Percentiles rank a stretch among this genome's conserved stretches.
Evolutionary conservation across 2,329 filamentous ascomycete species (phyloP).

Genomic region (Chaetomiaceae sp.): DNA sequence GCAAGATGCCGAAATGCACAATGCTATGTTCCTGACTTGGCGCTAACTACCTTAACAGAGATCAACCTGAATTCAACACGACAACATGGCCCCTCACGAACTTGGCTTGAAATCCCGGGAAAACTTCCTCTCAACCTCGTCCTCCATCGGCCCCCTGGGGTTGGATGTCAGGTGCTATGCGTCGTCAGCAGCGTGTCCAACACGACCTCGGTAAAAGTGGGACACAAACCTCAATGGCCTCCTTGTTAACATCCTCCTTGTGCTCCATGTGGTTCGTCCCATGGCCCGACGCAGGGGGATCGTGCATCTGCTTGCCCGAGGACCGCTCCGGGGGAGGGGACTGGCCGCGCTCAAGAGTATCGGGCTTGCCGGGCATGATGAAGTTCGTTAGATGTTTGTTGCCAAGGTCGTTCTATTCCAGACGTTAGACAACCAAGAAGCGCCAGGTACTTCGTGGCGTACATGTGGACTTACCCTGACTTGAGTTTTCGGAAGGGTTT

Average conservation of each 20-base stretch:
- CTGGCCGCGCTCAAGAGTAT: constrained; percentile 51
- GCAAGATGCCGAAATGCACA: too few species aligned
- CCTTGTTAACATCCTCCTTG: constrained; percentile 49
- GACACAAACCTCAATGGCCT: constrained; percentile 45
- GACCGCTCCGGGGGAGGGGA: constrained; percentile 72
- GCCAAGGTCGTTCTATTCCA: too few species aligned
- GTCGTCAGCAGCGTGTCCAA: background rate
- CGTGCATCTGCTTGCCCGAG: constrained; percentile 58
- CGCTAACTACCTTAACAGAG: too few species aligned
- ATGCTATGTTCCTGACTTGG: too few species aligned
- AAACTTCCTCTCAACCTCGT: constrained; percentile 57
- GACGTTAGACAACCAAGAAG: too few species aligned
- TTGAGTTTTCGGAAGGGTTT: too few species aligned
- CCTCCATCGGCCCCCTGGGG: constrained; percentile 60
- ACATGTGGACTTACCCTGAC: too few species aligned
- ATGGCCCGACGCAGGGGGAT: constrained; percentile 53
- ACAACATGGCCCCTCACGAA: too few species aligned
- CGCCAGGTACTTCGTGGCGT: too few species aligned
- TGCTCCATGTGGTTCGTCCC: constrained; percentile 52
- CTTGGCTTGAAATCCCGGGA: constrained; percentile 41
- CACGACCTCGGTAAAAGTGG: background rate
- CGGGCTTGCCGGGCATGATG: constrained; percentile 50
- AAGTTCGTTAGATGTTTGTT: too few species aligned
- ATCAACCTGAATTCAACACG: background rate
- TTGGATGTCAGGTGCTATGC: constrained; percentile 55